phyloP scores from a whole-genome alignment of 108 stramenopile species.

The Ochromonas danica region DNA sequence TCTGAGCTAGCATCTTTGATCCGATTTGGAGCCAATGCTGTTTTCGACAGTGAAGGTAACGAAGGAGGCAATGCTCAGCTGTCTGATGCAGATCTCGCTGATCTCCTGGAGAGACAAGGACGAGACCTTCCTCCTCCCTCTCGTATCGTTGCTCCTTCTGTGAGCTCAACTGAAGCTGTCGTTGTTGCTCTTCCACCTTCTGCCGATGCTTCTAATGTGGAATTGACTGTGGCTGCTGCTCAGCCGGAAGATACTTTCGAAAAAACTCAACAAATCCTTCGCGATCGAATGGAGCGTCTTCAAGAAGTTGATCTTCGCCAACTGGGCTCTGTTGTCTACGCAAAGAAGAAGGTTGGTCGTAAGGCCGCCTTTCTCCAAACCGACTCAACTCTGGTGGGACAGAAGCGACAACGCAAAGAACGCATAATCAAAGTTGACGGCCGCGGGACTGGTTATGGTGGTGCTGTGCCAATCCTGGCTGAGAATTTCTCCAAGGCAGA shows the following conservation, averaged over 20 bases:
- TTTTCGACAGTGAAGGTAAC: constrained; percentile 38
- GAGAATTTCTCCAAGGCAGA: constrained; percentile 23
- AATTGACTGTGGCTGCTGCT: too few relatives aligned
- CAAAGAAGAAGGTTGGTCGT: constrained; percentile 28
- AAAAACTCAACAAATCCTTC: neutral
- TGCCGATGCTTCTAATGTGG: neutral
- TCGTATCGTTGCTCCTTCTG: neutral
- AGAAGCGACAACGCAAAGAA: constrained; percentile 33
- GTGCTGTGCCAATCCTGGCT: constrained; percentile 28
- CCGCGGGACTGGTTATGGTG: constrained; percentile 36
- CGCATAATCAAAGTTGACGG: constrained; percentile 45
- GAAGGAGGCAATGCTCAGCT: constrained; percentile 18
- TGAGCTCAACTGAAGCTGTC: too few relatives aligned
- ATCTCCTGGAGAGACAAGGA: constrained; percentile 34
- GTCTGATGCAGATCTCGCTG: constrained; percentile 47
- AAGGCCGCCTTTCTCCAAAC: too few relatives aligned
- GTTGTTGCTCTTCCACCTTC: constrained; percentile 22
- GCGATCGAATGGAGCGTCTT: constrained; percentile 30
- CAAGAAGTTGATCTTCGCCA: constrained; percentile 48
- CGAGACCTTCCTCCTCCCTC: neutral
- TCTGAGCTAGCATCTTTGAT: constrained; percentile 51
- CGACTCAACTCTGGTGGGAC: constrained; percentile 11
- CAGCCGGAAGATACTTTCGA: constrained; percentile 8
- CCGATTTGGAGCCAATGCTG: constrained; percentile 48
- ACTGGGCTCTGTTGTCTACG: constrained; percentile 40